Evolutionary conservation across 1,284 basidiomycete species (phyloP).

Genomic region (Pseudozyma pruni): DNA sequence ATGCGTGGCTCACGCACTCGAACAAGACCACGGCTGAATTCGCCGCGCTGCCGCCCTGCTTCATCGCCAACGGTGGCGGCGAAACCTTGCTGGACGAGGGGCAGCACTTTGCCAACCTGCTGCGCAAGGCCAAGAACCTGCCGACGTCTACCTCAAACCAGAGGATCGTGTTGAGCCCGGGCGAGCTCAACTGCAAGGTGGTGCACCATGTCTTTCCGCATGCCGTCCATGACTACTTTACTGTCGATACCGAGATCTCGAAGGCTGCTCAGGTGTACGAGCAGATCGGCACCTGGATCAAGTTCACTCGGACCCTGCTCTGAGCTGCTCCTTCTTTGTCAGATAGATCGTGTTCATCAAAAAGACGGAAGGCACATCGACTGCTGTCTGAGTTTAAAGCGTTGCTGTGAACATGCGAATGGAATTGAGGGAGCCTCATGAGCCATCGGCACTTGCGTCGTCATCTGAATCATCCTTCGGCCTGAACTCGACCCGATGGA

Average conservation of each 20-base stretch:
- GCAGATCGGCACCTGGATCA: constrained; percentile 53
- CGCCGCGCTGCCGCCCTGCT: constrained; percentile 36
- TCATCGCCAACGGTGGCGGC: constrained; percentile 45
- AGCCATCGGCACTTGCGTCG: constrained; percentile 1
- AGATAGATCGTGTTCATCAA: not conserved
- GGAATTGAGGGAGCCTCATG: not conserved
- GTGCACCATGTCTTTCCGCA: constrained; percentile 27
- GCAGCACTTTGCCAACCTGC: constrained; percentile 39
- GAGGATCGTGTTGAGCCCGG: constrained; percentile 33
- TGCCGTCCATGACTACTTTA: constrained; percentile 53
- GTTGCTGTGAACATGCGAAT: too few relatives aligned
- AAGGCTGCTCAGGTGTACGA: constrained; percentile 36
- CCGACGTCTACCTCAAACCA: constrained; percentile 41
- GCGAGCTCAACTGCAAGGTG: constrained; percentile 42
- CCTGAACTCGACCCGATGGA: constrained; percentile 30
- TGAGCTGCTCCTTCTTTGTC: constrained; percentile 1
- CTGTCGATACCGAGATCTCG: constrained; percentile 46
- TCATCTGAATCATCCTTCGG: constrained; percentile 22
- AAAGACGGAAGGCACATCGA: too few relatives aligned
- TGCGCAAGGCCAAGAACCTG: constrained; percentile 51
- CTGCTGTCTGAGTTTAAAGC: too few relatives aligned
- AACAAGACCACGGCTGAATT: constrained; percentile 37
- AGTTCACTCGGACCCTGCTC: constrained; percentile 34
- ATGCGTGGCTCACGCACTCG: constrained; percentile 48
- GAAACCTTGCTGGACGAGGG: constrained; percentile 51